Percentiles rank a stretch among this genome's conserved stretches.
Conservation (phyloP, 345 rosid species). For the Aethionema arabicum region DNA sequence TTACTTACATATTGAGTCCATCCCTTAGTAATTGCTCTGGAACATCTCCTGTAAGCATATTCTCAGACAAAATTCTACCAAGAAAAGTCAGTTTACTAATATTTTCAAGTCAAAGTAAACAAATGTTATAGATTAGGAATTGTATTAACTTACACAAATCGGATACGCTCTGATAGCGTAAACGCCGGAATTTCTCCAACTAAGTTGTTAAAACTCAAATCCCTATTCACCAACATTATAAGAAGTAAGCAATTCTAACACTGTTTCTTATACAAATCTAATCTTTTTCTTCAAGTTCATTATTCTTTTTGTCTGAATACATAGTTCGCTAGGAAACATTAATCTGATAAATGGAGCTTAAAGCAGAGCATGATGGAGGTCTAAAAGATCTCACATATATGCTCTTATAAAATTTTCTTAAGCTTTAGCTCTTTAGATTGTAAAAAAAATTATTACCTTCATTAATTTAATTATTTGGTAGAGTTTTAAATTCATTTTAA, state of each 20-base stretch:
- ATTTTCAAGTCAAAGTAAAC: constrained; percentile 17
- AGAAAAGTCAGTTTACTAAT: constrained; percentile 13
- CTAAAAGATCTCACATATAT: too few species aligned
- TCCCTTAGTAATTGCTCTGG: constrained; percentile 53
- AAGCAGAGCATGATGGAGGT: too few species aligned
- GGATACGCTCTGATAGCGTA: constrained; percentile 35
- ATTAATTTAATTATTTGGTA: too few species aligned
- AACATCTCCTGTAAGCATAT: constrained; percentile 49
- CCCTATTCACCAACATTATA: constrained; percentile 40
- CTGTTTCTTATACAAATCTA: constrained; percentile 14
- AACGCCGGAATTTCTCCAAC: constrained; percentile 46
- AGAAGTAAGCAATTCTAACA: constrained; percentile 18
- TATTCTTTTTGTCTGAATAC: constrained; percentile 11
- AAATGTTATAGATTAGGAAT: neutral
- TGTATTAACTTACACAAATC: constrained; percentile 48
- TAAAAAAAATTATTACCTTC: too few species aligned
- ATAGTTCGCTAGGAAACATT: neutral
- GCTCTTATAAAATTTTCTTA: too few species aligned
- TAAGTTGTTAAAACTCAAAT: constrained; percentile 64
- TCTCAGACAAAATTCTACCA: constrained; percentile 50
- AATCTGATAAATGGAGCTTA: too few species aligned
- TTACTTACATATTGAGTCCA: constrained; percentile 53
- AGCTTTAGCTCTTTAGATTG: too few species aligned
- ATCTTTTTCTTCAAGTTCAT: constrained; percentile 15
- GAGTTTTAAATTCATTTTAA: too few species aligned